phyloP scores from a whole-genome alignment of 768 basidiomycete species.

The Lactarius hatsudake region DNA sequence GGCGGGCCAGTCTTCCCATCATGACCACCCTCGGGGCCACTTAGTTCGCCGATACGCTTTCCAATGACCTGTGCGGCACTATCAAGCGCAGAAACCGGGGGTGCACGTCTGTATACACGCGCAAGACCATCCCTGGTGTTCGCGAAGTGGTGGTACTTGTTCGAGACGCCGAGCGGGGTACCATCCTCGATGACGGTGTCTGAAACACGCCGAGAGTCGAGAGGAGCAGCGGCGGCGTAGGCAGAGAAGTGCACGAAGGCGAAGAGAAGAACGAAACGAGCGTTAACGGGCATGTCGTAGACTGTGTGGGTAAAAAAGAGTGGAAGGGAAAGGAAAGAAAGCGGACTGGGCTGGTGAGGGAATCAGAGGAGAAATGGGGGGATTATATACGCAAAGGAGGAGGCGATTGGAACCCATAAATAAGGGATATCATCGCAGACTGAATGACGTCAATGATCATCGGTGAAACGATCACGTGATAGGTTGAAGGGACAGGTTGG shows the following conservation, averaged over 20 bases:
- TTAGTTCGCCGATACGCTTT: background rate
- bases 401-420: background rate
- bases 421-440: background rate
- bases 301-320: conserved; percentile 4
- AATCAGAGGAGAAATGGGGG: background rate
- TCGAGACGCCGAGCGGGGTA: background rate
- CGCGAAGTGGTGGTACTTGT: conserved; percentile 5
- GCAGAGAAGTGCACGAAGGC: conserved; percentile 19
- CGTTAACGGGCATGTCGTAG: conserved; percentile 17
- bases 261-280: conserved; percentile 24
- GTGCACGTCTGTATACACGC: background rate
- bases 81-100: background rate
- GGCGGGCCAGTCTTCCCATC: too few relatives aligned
- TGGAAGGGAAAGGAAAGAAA: conserved; percentile 6
- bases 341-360: conserved; percentile 2
- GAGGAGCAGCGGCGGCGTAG: conserved; percentile 4
- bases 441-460: conserved; percentile 8
- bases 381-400: background rate
- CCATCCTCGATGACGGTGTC: conserved; percentile 13
- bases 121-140: background rate
- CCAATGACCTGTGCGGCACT: background rate
- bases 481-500: background rate
- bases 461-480: conserved; percentile 17
- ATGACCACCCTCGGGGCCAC: too few relatives aligned
- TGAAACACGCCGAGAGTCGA: background rate